Evolutionary conservation across 495 filamentous ascomycete genomes (phyloP).

Genomic region (Penicillium silybi): DNA sequence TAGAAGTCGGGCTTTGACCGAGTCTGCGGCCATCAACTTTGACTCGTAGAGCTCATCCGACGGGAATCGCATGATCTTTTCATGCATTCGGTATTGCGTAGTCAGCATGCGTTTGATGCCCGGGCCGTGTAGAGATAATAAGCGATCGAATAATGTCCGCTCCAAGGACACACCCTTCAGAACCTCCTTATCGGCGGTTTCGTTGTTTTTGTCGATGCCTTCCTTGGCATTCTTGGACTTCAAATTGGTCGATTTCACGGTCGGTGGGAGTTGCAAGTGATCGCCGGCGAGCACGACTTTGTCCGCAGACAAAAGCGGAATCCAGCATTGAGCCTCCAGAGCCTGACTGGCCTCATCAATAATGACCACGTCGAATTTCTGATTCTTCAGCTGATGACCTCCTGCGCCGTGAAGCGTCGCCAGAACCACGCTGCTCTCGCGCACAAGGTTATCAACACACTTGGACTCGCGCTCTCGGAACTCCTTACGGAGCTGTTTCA

Average conservation of each 20-base stretch:
- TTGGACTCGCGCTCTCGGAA: constrained; percentile 78
- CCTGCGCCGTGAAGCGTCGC: constrained; percentile 92
- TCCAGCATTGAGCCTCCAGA: constrained; percentile 96
- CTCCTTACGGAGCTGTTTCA: constrained; percentile 83
- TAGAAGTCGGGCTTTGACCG: constrained; percentile 70
- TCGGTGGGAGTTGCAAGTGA: constrained; percentile 90
- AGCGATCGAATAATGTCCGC: constrained; percentile 84
- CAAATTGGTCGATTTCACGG: constrained; percentile 65
- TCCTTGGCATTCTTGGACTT: constrained; percentile 21
- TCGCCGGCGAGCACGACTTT: constrained; percentile 93
- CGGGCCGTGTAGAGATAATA: constrained; percentile 76
- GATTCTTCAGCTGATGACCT: constrained; percentile 72
- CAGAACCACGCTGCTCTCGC: constrained; percentile 78
- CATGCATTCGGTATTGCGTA: constrained; percentile 99
- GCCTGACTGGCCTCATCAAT: constrained; percentile 97
- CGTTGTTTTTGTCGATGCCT: constrained; percentile 17
- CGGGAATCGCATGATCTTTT: constrained; percentile 90
- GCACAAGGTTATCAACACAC: constrained; percentile 72
- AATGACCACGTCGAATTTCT: constrained; percentile 88
- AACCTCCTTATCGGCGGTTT: constrained; percentile 21
- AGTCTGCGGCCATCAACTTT: constrained; percentile 72
- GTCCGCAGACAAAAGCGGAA: constrained; percentile 73
- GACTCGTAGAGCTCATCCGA: constrained; percentile 83
- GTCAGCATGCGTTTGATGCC: constrained; percentile 90
- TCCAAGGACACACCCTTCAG: constrained; percentile 60